Evolutionary conservation across 2,329 filamentous ascomycete species (phyloP).

Genomic region (Ascocoryne sarcoides): DNA sequence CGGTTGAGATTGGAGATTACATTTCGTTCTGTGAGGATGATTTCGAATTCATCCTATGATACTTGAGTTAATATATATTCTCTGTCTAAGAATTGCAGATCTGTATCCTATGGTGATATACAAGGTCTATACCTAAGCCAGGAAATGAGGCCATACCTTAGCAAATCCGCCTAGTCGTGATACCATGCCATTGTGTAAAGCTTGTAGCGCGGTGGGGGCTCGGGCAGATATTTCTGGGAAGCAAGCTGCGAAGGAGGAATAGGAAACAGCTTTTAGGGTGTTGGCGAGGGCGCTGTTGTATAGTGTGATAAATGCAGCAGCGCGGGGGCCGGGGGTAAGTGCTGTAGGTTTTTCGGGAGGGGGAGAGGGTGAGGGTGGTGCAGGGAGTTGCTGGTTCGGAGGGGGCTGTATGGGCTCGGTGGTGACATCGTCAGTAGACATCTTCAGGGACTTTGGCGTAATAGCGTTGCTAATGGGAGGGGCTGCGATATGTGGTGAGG

Average conservation of each 20-base stretch:
- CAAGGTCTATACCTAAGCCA: no score
- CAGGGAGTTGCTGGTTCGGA: slow-evolving; percentile 3
- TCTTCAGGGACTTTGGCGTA: no score
- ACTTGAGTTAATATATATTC: no score
- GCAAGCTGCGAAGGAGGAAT: slow-evolving; percentile 50
- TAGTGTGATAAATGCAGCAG: slow-evolving; percentile 43
- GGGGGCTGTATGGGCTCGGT: neutral
- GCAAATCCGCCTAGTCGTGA: slow-evolving; percentile 45
- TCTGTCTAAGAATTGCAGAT: no score
- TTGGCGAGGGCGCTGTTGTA: slow-evolving; percentile 43
- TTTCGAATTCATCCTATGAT: slow-evolving; percentile 47
- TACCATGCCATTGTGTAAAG: slow-evolving; percentile 51
- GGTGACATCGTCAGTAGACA: no score
- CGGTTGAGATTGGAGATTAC: slow-evolving; percentile 51
- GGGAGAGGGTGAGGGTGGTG: slow-evolving; percentile 14
- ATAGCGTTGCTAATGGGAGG: no score
- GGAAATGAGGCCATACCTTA: slow-evolving; percentile 36
- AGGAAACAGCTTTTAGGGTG: slow-evolving; percentile 47
- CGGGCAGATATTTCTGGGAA: slow-evolving; percentile 50
- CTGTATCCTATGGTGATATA: no score
- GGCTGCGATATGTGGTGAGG: no score
- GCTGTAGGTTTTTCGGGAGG: slow-evolving; percentile 16
- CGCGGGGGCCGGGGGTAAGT: slow-evolving; percentile 46
- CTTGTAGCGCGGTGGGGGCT: slow-evolving; percentile 42
- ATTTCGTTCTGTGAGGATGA: slow-evolving; percentile 40